Evolutionary conservation across 345 rosid genomes (phyloP), one percentile per base, ranked within the genome.

Genomic region (rapeseed (Brassica napus)): DNA sequence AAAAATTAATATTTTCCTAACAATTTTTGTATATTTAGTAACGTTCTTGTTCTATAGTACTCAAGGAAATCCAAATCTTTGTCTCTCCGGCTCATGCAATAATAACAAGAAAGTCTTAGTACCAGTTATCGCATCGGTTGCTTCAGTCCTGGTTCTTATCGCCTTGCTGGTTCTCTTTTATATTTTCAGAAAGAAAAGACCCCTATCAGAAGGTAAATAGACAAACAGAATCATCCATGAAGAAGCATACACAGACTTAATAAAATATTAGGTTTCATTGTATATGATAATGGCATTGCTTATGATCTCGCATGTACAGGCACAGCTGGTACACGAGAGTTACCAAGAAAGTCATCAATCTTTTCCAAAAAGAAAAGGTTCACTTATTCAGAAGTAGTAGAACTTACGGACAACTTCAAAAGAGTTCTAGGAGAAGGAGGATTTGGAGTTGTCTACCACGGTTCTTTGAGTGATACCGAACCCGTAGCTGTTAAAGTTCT

Each of bases 401-500:
- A 14, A n/a, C 80, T 85, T 11, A 86, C 85, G 0, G 16, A 79
- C 32, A 77, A 83, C 67, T 86, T 86, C 18, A 69, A 77, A 60
- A 79, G 9, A 52, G 77, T 77, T 72, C 69, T 79, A 55, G 89
- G 87, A 4, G 81, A 84, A 74, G 86, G 88, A 68, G 83, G 80
- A 2, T 85, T 82, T 24, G 88, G 85, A 65, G 71, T 72, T 47
- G 85, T 83, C 71, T 79, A 79, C 73, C 84, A 72, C 0, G 89
- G 86, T 72, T 77, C 49, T 37, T 32, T 80, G 32, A 78, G 47
- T 71, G 81, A 75, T 21, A 58, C 67, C 12, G 81, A 71, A 37
- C 71, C 79, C 73, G 86, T 84, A 6, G 89, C 86, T 6, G 83
- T 87, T 4, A 85, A 85, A 75, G 74, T 84, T 69, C 75, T 87